A percentile compares a stretch with the other conserved stretches of the same genome.
phyloP scores from a whole-genome alignment of 2,329 filamentous ascomycete species.

The Phaeosphaeria sp. region DNA sequence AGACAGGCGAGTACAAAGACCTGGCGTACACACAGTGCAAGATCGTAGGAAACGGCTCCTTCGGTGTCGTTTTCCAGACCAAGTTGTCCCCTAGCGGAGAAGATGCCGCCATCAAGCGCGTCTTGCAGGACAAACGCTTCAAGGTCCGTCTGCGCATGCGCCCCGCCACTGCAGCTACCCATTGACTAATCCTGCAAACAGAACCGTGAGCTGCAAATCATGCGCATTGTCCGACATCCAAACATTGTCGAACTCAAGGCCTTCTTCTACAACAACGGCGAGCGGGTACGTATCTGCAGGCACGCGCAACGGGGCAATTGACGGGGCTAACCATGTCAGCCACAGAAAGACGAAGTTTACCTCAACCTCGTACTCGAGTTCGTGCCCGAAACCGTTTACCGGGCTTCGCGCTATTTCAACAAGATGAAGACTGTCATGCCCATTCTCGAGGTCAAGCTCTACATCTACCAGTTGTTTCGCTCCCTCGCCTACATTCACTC shows the following conservation, averaged over 20 bases:
- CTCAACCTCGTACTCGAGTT: conserved; percentile 98
- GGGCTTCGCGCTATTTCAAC: conserved; percentile 98
- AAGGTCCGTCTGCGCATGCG: conserved; percentile 69
- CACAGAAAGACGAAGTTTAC: conserved; percentile 88
- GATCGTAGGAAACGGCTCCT: conserved; percentile 98
- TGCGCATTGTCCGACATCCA: conserved; percentile 98
- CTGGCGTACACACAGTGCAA: conserved; percentile 99
- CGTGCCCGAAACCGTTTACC: conserved; percentile 97
- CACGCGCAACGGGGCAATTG: conserved; percentile 19
- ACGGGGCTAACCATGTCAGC: conserved; percentile 40
- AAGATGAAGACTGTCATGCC: conserved; percentile 99
- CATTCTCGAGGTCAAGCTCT: conserved; percentile 97
- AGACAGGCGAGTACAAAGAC: conserved; percentile 95
- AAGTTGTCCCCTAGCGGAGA: conserved; percentile 98
- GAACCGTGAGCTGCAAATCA: conserved; percentile 99
- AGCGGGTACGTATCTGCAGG: conserved; percentile 71
- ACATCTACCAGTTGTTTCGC: conserved; percentile 99
- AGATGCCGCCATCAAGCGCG: conserved; percentile 98
- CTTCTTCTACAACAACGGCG: conserved; percentile 99
- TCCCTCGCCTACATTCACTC: conserved; percentile 99
- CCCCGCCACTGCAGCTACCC: conserved; percentile 11
- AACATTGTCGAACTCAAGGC: conserved; percentile 99
- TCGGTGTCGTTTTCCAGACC: conserved; percentile 98
- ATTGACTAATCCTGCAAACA: conserved; percentile 54
- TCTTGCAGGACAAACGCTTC: conserved; percentile 99